A percentile compares a stretch with the other conserved stretches of the same genome.
phyloP scores from a whole-genome alignment of 768 basidiomycete species.

The Leccinum broughii region DNA sequence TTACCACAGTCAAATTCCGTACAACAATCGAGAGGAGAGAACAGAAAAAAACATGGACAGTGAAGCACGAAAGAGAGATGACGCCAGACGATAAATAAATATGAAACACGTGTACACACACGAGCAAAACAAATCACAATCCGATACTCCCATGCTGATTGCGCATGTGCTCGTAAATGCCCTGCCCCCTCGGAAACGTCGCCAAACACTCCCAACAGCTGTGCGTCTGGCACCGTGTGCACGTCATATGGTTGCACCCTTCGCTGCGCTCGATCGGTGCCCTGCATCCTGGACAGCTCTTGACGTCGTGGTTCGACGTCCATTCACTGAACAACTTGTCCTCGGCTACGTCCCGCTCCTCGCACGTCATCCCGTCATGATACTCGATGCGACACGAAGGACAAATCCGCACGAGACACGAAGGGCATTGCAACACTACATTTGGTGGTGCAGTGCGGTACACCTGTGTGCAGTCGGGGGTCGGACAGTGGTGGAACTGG shows the following conservation, averaged over 20 bases:
- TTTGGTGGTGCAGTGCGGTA: conserved; percentile 58
- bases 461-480: conserved; percentile 74
- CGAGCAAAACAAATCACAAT: conserved; percentile 12
- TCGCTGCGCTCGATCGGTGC: conserved; percentile 68
- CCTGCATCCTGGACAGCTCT: conserved; percentile 73
- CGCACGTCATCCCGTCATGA: conserved; percentile 71
- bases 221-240: conserved; percentile 70
- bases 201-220: conserved; percentile 79
- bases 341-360: conserved; percentile 51
- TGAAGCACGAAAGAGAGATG: conserved; percentile 11
- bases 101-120: not conserved
- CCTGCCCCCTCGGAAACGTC: conserved; percentile 66
- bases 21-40: conserved; percentile 15
- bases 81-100: not conserved
- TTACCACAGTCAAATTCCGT: conserved; percentile 2
- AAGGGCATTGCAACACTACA: conserved; percentile 64
- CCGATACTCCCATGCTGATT: conserved; percentile 66
- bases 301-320: conserved; percentile 63
- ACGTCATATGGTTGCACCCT: conserved; percentile 87
- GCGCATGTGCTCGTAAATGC: conserved; percentile 82
- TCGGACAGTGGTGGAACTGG: conserved; percentile 75
- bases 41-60: not conserved
- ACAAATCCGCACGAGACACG: conserved; percentile 71
- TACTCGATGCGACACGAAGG: conserved; percentile 55
- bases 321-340: conserved; percentile 63